Base-by-base conservation (phyloP, 2,329 filamentous ascomycete species). In the Fusarium acutatum region DNA sequence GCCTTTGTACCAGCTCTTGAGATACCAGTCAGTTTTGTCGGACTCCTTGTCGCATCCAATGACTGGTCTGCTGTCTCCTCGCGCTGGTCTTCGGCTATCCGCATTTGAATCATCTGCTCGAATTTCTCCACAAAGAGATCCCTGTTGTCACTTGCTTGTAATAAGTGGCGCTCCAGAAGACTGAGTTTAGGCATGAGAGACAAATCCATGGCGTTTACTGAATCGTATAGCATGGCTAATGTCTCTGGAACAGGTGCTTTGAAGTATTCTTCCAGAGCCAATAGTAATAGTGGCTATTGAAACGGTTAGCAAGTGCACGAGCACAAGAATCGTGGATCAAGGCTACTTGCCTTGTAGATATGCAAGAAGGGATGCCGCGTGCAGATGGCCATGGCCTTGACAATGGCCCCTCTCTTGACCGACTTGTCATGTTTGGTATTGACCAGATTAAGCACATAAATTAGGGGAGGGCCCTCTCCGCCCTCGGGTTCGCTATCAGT, bases 351-450 rank as follows among this genome's bases (percentile, higher is more conserved):
- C 89, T 99, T 99, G 86, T 99, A 99, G 73, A 99, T 99, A 83
- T 99, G 96, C 75, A 99, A 85, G 83, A 99, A 99, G 7, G 96
- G 95, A 85, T 99, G 96, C 47, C 96, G 88, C 13, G 96, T 99
- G 86, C 96, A 99, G 76, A 99, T 98, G 35, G 96, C 96, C 96
- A 99, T 99, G 46, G 96, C 94, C 81, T 98, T 98, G 66, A 98
- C 96, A 56, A 98, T 89, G 26, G 96, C 96, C 66, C 96, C 96
- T 88, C 96, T 92, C 83, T 96, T 97, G 53, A 94, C 94, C 26
- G 92, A 93, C 79, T 94, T 96, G 85, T 99, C 96, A 81, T 97
- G 94, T 82, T 98, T 98, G 13, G 96, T 99, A 82, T 99, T 98
- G 77, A 99, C 96, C 80, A 99, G 84, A 82, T 99, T 99, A 75